Conservation (phyloP, 768 basidiomycete genomes). For the Paxillus rubicundulus region DNA sequence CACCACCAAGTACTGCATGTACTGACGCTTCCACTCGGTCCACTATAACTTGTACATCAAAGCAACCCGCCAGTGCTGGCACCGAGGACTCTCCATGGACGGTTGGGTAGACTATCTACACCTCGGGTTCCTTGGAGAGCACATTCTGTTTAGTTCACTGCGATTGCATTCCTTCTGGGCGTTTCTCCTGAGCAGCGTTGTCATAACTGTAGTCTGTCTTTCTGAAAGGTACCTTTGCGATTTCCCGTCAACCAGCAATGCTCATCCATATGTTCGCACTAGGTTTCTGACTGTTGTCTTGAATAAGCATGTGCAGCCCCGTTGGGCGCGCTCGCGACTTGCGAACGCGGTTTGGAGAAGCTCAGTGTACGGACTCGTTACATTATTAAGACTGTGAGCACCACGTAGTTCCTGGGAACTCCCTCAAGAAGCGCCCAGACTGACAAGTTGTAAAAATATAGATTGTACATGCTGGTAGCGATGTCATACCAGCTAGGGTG, state of each 20-base stretch:
- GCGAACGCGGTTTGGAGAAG: slow-evolving; percentile 53
- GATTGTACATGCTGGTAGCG: slow-evolving; percentile 69
- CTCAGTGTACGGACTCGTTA: slow-evolving; percentile 54
- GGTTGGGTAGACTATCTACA: slow-evolving; percentile 50
- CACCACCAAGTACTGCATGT: too few relatives aligned
- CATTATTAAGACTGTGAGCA: slow-evolving; percentile 59
- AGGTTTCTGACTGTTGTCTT: slow-evolving; percentile 52
- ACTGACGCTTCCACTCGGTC: too few relatives aligned
- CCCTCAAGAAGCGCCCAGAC: not conserved
- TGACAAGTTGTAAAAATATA: slow-evolving; percentile 22
- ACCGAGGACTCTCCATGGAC: slow-evolving; percentile 30
- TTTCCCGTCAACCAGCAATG: not conserved
- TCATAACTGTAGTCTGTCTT: slow-evolving; percentile 50
- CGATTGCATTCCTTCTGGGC: slow-evolving; percentile 47
- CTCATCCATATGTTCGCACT: slow-evolving; percentile 2
- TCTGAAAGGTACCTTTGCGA: slow-evolving; percentile 48
- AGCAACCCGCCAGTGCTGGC: not conserved
- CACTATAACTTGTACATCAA: not conserved
- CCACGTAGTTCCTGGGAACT: not conserved
- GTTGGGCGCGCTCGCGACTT: slow-evolving; percentile 39
- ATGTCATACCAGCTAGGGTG: slow-evolving; percentile 74
- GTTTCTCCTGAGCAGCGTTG: slow-evolving; percentile 45
- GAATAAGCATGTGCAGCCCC: slow-evolving; percentile 50
- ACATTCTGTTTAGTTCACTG: slow-evolving; percentile 40
- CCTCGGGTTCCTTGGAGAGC: slow-evolving; percentile 42